Percentiles rank a stretch among this genome's conserved stretches.
Evolutionary conservation across 192 early-diverging fungal species (phyloP).

Genomic region (Backusella morwellensis): DNA sequence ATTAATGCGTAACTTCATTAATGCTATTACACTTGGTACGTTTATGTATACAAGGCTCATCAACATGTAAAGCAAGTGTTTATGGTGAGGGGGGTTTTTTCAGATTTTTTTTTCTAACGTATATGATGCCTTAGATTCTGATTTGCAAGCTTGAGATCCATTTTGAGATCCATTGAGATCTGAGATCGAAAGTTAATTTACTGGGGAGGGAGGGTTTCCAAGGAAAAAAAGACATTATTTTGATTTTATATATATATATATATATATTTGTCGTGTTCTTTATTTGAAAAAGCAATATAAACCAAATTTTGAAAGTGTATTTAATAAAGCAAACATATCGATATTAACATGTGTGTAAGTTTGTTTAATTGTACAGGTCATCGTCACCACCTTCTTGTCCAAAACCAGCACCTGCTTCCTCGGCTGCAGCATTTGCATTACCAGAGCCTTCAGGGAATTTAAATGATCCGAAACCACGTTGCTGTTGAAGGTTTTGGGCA

Average conservation of each 20-base stretch:
- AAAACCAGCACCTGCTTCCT: constrained; percentile 47
- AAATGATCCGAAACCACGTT: constrained; percentile 92
- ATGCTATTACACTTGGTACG: too few relatives aligned
- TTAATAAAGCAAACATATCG: background rate
- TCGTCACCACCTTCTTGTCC: constrained; percentile 70
- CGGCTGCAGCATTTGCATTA: constrained; percentile 14
- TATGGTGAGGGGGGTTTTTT: too few relatives aligned
- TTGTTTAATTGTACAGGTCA: constrained; percentile 75
- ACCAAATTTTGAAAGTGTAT: background rate
- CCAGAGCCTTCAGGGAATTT: constrained; percentile 82
- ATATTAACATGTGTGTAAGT: background rate
- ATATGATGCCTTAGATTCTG: too few relatives aligned
- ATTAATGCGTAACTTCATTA: too few relatives aligned
- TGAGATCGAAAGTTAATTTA: too few relatives aligned
- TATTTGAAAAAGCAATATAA: background rate
- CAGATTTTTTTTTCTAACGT: too few relatives aligned
- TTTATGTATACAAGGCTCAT: too few relatives aligned
- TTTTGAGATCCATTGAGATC: too few relatives aligned
- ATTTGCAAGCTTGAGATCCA: too few relatives aligned
- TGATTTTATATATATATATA: background rate
- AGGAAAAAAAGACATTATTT: background rate
- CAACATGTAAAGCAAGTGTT: too few relatives aligned
- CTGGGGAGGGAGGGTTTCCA: too few relatives aligned
- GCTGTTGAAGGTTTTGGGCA: constrained; percentile 96
- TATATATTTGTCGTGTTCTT: background rate